These are phyloP conservation scores for Diplogelasinospora grovesii DNA, from an alignment of 495 filamentous ascomycete species.

Conservation along the genomic window DNA sequence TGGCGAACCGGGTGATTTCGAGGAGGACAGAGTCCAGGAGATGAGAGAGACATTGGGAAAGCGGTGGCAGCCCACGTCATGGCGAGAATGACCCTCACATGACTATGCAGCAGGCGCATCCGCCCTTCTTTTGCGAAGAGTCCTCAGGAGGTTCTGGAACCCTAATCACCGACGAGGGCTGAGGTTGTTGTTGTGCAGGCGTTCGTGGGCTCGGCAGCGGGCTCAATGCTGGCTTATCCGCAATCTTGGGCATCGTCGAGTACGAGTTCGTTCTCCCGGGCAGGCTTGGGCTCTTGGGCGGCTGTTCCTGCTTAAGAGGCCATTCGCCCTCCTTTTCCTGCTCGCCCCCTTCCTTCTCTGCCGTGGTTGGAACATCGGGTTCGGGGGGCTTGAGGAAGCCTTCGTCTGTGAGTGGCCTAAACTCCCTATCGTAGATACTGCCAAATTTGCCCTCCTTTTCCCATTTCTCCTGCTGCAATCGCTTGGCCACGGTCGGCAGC, in stretches of 20 bases:
- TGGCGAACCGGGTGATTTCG: too few relatives aligned
- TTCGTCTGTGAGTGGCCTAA: slow-evolving; percentile 65
- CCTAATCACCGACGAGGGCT: slow-evolving; percentile 16
- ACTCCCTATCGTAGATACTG: slow-evolving; percentile 73
- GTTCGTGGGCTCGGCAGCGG: slow-evolving; percentile 32
- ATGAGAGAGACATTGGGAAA: too few relatives aligned
- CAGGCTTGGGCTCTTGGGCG: slow-evolving; percentile 36
- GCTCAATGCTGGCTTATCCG: slow-evolving; percentile 33
- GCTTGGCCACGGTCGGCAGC: slow-evolving; percentile 85
- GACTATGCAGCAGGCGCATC: slow-evolving; percentile 49
- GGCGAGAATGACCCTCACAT: too few relatives aligned
- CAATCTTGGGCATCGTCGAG: slow-evolving; percentile 52
- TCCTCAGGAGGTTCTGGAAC: slow-evolving; percentile 33
- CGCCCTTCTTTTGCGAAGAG: slow-evolving; percentile 30
- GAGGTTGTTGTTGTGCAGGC: slow-evolving; percentile 17
- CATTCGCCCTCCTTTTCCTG: slow-evolving; percentile 37
- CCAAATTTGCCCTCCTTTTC: slow-evolving; percentile 81
- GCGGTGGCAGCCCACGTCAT: too few relatives aligned
- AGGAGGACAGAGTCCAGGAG: not conserved
- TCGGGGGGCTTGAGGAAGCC: slow-evolving; percentile 43
- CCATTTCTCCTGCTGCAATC: slow-evolving; percentile 91
- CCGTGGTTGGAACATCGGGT: slow-evolving; percentile 6
- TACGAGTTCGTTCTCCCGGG: slow-evolving; percentile 46
- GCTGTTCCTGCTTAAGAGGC: slow-evolving; percentile 39
- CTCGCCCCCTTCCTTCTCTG: slow-evolving; percentile 26